phyloP scores from a whole-genome alignment of 1,284 basidiomycete genomes.

The Puccinia coronata region DNA sequence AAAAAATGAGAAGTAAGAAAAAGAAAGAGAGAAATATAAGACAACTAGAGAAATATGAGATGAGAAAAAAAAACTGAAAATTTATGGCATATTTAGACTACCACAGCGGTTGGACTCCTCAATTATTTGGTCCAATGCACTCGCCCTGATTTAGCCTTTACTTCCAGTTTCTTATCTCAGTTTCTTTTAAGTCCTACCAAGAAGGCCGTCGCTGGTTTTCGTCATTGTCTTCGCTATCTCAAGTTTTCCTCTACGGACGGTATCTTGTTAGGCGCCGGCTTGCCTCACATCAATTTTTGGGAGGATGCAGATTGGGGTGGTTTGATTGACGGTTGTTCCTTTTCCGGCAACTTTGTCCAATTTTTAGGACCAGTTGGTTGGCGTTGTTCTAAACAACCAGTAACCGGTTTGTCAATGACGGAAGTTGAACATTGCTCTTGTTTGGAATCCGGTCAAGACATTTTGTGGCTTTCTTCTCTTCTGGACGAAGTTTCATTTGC shows the following conservation, averaged over 20 bases:
- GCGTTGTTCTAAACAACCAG: constrained; percentile 8
- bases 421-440: not conserved
- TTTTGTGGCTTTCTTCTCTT: not conserved
- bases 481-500: not conserved
- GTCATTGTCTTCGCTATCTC: not conserved
- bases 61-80: no score
- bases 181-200: not conserved
- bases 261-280: not conserved
- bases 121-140: constrained; percentile 4
- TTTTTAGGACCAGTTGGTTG: not conserved
- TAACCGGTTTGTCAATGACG: not conserved
- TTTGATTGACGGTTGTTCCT: not conserved
- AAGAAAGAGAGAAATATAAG: no score
- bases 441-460: not conserved
- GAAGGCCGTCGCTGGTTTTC: not conserved
- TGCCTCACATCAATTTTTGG: not conserved
- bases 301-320: not conserved
- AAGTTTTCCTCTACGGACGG: not conserved
- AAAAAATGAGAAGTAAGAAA: no score
- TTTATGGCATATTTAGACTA: no score
- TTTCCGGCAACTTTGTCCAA: not conserved
- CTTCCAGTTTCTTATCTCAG: not conserved
- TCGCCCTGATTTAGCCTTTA: not conserved
- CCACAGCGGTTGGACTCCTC: not conserved
- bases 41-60: no score